A percentile compares a stretch with the other conserved stretches of the same genome.
These are phyloP conservation scores for Daphne laureola DNA, from an alignment of 441 rosid genomes.

Conservation along the genomic window DNA sequence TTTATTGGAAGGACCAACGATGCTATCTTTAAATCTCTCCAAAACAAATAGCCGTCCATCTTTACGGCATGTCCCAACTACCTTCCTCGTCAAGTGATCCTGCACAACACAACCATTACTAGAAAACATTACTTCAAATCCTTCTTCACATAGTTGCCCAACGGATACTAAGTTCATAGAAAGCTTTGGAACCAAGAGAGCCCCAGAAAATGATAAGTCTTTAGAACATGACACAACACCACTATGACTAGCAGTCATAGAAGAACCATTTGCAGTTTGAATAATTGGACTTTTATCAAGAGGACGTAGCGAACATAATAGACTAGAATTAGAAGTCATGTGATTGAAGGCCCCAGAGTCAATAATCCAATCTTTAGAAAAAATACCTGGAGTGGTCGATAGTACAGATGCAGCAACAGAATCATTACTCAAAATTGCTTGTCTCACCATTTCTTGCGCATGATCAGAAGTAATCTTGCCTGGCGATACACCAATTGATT, in stretches of 20 bases:
- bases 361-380: too few relatives aligned
- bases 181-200: background rate
- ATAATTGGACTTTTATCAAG: background rate
- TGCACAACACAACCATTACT: background rate
- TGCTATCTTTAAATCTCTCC: background rate
- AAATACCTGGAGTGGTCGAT: too few relatives aligned
- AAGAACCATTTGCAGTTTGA: background rate
- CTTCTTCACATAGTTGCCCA: background rate
- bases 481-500: background rate
- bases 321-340: background rate
- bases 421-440: too few relatives aligned
- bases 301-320: background rate
- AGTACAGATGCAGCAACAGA: too few relatives aligned
- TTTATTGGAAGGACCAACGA: background rate
- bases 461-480: background rate
- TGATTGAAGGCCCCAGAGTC: background rate
- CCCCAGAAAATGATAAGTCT: background rate
- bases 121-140: too few relatives aligned
- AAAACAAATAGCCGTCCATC: background rate
- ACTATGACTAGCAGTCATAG: background rate
- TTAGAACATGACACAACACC: background rate
- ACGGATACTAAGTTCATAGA: background rate
- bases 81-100: background rate
- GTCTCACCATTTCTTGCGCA: too few relatives aligned
- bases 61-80: background rate